Conservation (phyloP, 495 filamentous ascomycete genomes). For the Extremus antarcticus region DNA sequence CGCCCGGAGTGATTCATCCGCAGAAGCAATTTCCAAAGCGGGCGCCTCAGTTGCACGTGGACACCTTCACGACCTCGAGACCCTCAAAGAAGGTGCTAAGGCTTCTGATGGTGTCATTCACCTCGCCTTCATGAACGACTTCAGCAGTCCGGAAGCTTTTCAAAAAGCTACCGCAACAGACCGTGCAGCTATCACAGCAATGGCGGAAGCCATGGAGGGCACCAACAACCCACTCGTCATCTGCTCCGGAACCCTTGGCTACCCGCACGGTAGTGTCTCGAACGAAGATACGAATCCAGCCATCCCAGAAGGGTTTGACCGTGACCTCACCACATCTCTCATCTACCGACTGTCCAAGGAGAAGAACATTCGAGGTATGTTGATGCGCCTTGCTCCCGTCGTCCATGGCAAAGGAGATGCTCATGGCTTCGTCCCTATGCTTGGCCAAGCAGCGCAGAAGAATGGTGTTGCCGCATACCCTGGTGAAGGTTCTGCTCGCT, state of each 20-base stretch:
- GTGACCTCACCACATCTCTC: slow-evolving; percentile 17
- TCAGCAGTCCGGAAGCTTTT: slow-evolving; percentile 5
- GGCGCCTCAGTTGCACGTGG: slow-evolving; percentile 32
- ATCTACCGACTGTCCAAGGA: slow-evolving; percentile 21
- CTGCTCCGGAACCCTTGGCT: slow-evolving; percentile 28
- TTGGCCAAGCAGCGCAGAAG: slow-evolving; percentile 20
- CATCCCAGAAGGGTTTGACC: slow-evolving; percentile 21
- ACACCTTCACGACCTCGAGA: slow-evolving; percentile 26
- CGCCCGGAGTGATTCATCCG: slow-evolving; percentile 26
- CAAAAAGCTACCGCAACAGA: slow-evolving; percentile 21
- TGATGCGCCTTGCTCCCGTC: slow-evolving; percentile 32
- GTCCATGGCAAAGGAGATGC: slow-evolving; percentile 34
- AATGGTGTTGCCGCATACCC: slow-evolving; percentile 22
- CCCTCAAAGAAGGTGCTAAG: slow-evolving; percentile 26
- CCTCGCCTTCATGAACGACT: slow-evolving; percentile 25
- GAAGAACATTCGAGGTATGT: slow-evolving; percentile 26
- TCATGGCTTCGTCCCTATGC: slow-evolving; percentile 24
- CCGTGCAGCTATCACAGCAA: slow-evolving; percentile 27
- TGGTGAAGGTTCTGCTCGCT: slow-evolving; percentile 14
- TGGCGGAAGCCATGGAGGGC: slow-evolving; percentile 26
- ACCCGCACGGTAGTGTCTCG: slow-evolving; percentile 28
- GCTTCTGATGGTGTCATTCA: slow-evolving; percentile 32
- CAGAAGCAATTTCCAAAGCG: slow-evolving; percentile 25
- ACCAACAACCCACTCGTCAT: slow-evolving; percentile 29
- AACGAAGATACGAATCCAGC: slow-evolving; percentile 23